phyloP scores from a whole-genome alignment of 192 early-diverging fungal species.

The Rhizophagus sp. region DNA sequence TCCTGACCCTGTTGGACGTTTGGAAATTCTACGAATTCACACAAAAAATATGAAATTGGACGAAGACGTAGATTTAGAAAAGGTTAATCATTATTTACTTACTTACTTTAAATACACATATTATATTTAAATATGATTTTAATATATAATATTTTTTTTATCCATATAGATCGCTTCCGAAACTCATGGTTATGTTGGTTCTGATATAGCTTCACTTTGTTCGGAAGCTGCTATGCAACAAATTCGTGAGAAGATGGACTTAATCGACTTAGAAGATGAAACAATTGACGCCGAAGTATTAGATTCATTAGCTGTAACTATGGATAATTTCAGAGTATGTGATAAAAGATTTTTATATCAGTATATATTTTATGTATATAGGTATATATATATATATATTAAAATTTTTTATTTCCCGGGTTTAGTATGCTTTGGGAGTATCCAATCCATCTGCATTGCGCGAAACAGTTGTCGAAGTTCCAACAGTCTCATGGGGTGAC shows the following conservation, averaged over 20 bases:
- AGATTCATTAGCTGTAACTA: conserved; percentile 92
- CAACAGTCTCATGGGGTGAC: conserved; percentile 92
- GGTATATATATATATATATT: too few relatives aligned
- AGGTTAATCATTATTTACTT: conserved; percentile 36
- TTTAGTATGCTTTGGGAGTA: conserved; percentile 81
- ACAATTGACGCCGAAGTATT: conserved; percentile 97
- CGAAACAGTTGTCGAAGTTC: conserved; percentile 97
- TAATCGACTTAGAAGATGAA: conserved; percentile 97
- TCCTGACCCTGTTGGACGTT: conserved; percentile 95
- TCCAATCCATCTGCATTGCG: conserved; percentile 98
- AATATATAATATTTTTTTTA: neutral
- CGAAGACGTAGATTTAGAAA: conserved; percentile 96
- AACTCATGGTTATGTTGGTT: conserved; percentile 97
- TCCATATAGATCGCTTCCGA: conserved; percentile 76
- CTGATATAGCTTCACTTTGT: conserved; percentile 95
- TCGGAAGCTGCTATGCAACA: conserved; percentile 99
- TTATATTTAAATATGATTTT: neutral
- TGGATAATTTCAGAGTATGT: conserved; percentile 91
- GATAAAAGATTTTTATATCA: neutral
- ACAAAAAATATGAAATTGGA: conserved; percentile 99
- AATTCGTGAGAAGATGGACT: conserved; percentile 99
- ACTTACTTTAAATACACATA: too few relatives aligned
- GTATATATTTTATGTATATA: too few relatives aligned
- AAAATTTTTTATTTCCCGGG: neutral
- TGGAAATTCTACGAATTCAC: conserved; percentile 99